Evolutionary conservation across 306 rosid species (phyloP), one percentile per base, ranked within the genome.

Genomic region (Alnus rubra): DNA sequence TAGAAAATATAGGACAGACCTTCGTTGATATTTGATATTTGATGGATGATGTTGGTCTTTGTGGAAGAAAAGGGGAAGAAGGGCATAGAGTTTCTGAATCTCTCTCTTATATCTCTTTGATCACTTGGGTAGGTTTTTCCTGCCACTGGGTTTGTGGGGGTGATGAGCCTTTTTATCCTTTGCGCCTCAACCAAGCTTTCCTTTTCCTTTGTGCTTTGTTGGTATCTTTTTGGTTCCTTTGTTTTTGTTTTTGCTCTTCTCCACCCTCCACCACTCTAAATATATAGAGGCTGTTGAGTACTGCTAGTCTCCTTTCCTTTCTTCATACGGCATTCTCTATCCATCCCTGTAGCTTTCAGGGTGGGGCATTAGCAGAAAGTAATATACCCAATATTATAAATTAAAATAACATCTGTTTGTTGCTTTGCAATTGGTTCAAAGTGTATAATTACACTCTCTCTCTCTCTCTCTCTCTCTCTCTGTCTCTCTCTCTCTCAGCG

Each of bases 261-360:
- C 77, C 81, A 79, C 51, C 45, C 85, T 77, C 74, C 97, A 85
- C 86, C 85, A 80, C 87, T 78, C 90, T 84, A 87, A 90, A 88
- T 84, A 82, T 83, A 80, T 89, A 89, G 87, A 80, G 80, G 60
- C 82, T 85, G 75, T 83, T 79, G 89, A 79, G 81, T 70, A 79
- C 87, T 83, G 79, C 79, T 55, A 69, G 75, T 84, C 75, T 60
- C 75, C 91, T 93, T 93, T 91, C 89, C 97, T 91, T 90, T 91
- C 87, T 87, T 87, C 93, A 84, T 88, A 93, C 93, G 95, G 86
- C 91, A 84, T 84, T 83, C 85, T 83, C 85, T 79, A 51, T 84
- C 81, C 86, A 76, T 84, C 79, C 75, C 86, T 82, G 81, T 83
- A 80, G 87, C 94, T 88, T 85, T 92, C 87, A 81, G 85, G 86